These are phyloP conservation scores for Micractinium conductrix DNA, from an alignment of 139 green algal genomes.

Conservation along the genomic window DNA sequence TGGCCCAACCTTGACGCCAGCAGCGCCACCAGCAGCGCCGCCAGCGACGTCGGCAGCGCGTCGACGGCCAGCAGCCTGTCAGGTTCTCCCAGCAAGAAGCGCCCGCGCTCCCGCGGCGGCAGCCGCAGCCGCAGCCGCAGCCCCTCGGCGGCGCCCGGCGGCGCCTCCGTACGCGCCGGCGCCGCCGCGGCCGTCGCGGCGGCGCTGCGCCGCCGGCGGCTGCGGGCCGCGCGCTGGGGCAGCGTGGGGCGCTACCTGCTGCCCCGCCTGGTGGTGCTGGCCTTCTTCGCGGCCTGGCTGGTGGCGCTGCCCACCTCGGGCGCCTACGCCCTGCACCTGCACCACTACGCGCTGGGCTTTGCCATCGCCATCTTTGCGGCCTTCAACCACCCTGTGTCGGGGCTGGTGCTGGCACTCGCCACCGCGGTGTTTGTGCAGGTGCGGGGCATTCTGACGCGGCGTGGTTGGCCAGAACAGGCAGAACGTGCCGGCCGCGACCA, in stretches of 20 bases:
- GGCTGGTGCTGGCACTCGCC: not conserved
- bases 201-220: no score
- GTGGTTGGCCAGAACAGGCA: no score
- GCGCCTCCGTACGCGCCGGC: no score
- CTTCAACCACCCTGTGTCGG: slow-evolving; percentile 30
- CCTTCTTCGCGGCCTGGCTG: slow-evolving; percentile 9
- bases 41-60: no score
- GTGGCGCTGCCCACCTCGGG: not conserved
- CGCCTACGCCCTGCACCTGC: slow-evolving; percentile 14
- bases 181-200: no score
- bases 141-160: no score
- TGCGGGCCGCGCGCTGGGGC: not conserved
- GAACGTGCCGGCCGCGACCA: no score
- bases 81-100: not conserved
- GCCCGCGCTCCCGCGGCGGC: no score
- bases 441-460: no score
- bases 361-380: slow-evolving; percentile 1
- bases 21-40: not conserved
- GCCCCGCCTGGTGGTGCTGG: slow-evolving; percentile 10
- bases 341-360: slow-evolving; percentile 32
- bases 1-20: no score
- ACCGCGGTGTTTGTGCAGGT: slow-evolving; percentile 29
- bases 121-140: not conserved
- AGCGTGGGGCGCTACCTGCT: not conserved
- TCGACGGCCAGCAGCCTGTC: no score